phyloP scores from a whole-genome alignment of 352 stramenopile genomes.

The Phytopythium sindhum region DNA sequence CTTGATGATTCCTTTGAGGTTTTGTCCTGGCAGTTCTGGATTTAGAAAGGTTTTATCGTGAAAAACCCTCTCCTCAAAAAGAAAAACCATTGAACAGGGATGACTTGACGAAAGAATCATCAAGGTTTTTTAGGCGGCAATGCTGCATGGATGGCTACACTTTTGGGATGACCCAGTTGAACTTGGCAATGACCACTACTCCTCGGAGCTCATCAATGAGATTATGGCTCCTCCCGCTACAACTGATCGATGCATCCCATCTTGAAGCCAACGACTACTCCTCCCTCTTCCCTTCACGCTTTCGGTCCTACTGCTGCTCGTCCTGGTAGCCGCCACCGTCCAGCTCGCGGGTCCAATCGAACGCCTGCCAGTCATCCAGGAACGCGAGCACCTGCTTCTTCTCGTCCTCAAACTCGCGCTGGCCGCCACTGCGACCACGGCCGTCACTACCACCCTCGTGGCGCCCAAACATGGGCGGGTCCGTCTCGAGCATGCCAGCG shows the following conservation, averaged over 20 bases:
- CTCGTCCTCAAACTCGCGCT: constrained; percentile 37
- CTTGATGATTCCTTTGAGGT: too few species aligned
- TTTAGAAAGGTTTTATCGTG: too few species aligned
- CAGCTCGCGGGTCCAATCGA: constrained; percentile 73
- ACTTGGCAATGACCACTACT: background rate
- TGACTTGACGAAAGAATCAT: background rate
- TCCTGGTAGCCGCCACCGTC: constrained; percentile 52
- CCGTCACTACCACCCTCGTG: constrained; percentile 24
- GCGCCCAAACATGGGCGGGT: constrained; percentile 58
- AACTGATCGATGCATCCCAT: background rate
- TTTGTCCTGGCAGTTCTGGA: too few species aligned
- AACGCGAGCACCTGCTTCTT: constrained; percentile 63
- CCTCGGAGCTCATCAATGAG: too few species aligned
- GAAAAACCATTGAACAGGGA: background rate
- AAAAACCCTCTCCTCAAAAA: background rate
- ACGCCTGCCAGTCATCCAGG: constrained; percentile 59
- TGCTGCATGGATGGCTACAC: background rate
- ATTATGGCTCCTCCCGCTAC: too few species aligned
- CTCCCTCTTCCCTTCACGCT: background rate
- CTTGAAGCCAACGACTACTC: background rate
- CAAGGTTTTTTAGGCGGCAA: background rate
- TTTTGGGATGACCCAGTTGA: background rate
- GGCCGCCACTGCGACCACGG: constrained; percentile 4
- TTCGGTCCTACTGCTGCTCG: constrained; percentile 5
- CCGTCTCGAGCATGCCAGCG: constrained; percentile 69